Percentiles rank a stretch among this genome's conserved stretches.
Conservation (phyloP, 2,329 filamentous ascomycete species). For the Talaromyces sp. region DNA sequence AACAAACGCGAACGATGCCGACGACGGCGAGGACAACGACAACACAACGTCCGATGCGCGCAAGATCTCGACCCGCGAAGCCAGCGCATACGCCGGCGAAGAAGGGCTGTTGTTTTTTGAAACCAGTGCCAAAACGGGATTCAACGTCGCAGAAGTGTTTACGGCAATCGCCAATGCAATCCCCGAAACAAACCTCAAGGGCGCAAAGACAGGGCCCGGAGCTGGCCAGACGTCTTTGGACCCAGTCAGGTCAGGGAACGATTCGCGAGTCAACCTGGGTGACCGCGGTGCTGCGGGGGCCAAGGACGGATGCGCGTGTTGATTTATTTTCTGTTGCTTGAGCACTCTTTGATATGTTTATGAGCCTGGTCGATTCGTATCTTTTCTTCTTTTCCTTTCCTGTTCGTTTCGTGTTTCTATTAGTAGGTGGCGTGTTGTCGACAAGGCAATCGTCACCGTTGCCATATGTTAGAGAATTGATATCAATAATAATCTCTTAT, state of each 20-base stretch:
- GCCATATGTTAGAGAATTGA: not conserved
- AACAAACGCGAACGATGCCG: conserved; percentile 28
- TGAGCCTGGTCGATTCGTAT: not conserved
- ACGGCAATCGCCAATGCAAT: conserved; percentile 98
- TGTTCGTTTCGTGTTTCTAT: not conserved
- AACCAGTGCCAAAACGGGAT: conserved; percentile 93
- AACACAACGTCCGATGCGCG: conserved; percentile 67
- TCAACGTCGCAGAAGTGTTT: conserved; percentile 93
- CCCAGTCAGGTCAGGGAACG: conserved; percentile 38
- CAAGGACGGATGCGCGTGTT: conserved; percentile 92
- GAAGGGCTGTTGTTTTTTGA: conserved; percentile 94
- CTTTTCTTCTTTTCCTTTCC: not conserved
- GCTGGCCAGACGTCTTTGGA: conserved; percentile 54
- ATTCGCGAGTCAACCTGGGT: conserved; percentile 74
- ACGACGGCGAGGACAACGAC: conserved; percentile 48
- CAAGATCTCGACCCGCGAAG: conserved; percentile 87
- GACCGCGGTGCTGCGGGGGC: conserved; percentile 67
- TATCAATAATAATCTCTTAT: not conserved
- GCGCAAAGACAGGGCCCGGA: conserved; percentile 62
- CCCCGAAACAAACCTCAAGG: conserved; percentile 93
- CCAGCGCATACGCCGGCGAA: conserved; percentile 88
- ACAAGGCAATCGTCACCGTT: not conserved
- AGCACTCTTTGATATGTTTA: not conserved
- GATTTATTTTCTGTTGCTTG: not conserved
- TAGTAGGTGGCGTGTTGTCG: not conserved